phyloP scores from a whole-genome alignment of 257 asterid species.

The Verbascum thapsus region DNA sequence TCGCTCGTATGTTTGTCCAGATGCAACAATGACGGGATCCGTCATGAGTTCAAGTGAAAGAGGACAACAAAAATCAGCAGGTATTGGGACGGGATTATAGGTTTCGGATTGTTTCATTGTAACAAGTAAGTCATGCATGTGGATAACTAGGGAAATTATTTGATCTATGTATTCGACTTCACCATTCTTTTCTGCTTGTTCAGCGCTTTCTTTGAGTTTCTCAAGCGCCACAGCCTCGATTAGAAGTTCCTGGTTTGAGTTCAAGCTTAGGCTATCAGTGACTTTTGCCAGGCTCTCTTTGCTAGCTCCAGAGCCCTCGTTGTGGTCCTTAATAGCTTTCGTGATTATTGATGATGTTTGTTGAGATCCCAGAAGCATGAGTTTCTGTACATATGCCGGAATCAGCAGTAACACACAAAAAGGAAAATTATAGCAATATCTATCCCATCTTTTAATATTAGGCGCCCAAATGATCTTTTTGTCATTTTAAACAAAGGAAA shows the following conservation, averaged over 20 bases:
- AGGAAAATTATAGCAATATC: conserved; percentile 20
- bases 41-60: conserved; percentile 90
- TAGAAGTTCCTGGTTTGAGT: conserved; percentile 73
- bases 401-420: conserved; percentile 25
- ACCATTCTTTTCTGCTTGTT: conserved; percentile 62
- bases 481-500: conserved; percentile 6
- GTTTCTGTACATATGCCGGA: conserved; percentile 56
- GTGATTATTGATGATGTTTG: conserved; percentile 51
- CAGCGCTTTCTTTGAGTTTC: conserved; percentile 80
- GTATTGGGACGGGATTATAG: conserved; percentile 67
- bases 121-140: conserved; percentile 83
- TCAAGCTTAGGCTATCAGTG: conserved; percentile 65
- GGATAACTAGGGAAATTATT: conserved; percentile 66
- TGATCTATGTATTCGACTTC: conserved; percentile 76
- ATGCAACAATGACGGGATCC: conserved; percentile 89
- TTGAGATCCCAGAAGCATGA: conserved; percentile 55
- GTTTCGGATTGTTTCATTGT: conserved; percentile 62
- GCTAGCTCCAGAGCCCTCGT: conserved; percentile 69
- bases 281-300: conserved; percentile 60
- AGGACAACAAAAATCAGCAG: conserved; percentile 87
- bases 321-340: conserved; percentile 59
- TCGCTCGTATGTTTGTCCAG: conserved; percentile 94
- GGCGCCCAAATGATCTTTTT: conserved; percentile 1
- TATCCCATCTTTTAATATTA: conserved; percentile 22
- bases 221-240: conserved; percentile 90